Evolutionary conservation across 2,329 filamentous ascomycete genomes (phyloP).

Genomic region (Ophiostoma triangulosporum): DNA sequence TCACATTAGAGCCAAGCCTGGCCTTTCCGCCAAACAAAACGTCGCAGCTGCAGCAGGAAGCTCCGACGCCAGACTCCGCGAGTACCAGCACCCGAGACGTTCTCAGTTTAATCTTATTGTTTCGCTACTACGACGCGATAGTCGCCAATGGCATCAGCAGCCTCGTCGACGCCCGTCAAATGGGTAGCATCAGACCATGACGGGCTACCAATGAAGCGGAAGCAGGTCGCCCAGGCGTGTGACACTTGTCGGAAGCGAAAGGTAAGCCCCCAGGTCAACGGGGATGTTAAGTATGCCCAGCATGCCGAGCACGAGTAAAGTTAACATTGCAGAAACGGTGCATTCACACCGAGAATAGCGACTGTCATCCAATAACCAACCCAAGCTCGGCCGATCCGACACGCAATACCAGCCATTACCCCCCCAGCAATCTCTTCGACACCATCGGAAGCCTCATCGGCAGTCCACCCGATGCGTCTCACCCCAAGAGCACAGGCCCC

Average conservation of each 20-base stretch:
- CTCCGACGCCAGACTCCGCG: not conserved
- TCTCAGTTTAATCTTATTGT: not conserved
- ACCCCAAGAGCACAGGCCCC: not conserved
- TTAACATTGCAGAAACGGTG: conserved; percentile 25
- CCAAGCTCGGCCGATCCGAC: not conserved
- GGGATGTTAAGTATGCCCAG: too few species aligned
- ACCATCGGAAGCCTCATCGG: not conserved
- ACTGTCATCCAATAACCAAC: not conserved
- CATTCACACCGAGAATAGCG: conserved; percentile 24
- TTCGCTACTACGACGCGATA: not conserved
- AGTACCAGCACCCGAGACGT: not conserved
- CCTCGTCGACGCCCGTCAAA: conserved; percentile 26
- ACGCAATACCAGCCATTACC: not conserved
- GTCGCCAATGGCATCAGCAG: conserved; percentile 1
- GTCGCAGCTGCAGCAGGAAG: not conserved
- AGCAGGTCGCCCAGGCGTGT: conserved; percentile 46
- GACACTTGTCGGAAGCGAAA: conserved; percentile 41
- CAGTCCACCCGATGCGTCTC: not conserved
- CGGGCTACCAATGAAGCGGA: conserved; percentile 43
- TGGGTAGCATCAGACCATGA: conserved; percentile 42
- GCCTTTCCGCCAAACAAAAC: not conserved
- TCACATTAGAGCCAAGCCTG: too few species aligned
- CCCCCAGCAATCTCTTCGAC: not conserved
- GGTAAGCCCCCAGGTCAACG: too few species aligned
- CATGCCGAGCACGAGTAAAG: too few species aligned